Evolutionary conservation across 2,329 filamentous ascomycete species (phyloP).

Genomic region (Ascochyta fabae): DNA sequence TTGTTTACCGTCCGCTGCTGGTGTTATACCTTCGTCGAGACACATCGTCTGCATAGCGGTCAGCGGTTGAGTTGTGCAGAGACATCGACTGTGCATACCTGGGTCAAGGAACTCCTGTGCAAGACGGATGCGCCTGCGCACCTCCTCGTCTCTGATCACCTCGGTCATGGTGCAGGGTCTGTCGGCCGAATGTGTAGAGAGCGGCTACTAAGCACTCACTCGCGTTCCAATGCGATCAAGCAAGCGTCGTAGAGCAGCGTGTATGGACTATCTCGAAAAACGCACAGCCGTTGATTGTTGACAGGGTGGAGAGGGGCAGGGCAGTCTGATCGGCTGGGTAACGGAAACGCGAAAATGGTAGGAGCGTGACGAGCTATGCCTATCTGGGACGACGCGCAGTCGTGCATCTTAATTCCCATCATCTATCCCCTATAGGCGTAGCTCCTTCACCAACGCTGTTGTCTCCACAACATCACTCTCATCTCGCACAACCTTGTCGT

Average conservation of each 20-base stretch:
- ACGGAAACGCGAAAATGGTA: constrained; percentile 16
- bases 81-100: constrained; percentile 61
- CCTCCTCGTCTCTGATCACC: constrained; percentile 77
- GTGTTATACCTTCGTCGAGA: constrained; percentile 56
- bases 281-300: constrained; percentile 21
- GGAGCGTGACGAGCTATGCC: constrained; percentile 4
- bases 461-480: not conserved
- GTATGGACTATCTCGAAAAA: constrained; percentile 18
- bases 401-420: not conserved
- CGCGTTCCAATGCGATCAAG: not conserved
- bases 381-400: constrained; percentile 5
- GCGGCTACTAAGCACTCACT: not conserved
- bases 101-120: constrained; percentile 95
- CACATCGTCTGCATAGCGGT: constrained; percentile 58
- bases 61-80: constrained; percentile 20
- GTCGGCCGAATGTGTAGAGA: not conserved
- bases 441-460: not conserved
- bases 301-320: constrained; percentile 16
- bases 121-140: constrained; percentile 80
- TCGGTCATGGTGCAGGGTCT: constrained; percentile 35
- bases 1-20: constrained; percentile 2
- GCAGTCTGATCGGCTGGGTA: constrained; percentile 12
- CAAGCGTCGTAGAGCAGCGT: not conserved
- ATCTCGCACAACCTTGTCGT: not conserved
- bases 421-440: constrained; percentile 8